Evolutionary conservation across 1,284 basidiomycete species (phyloP), one percentile per base, ranked within the genome.

Genomic region (Tetrapyrgos nigripes): DNA sequence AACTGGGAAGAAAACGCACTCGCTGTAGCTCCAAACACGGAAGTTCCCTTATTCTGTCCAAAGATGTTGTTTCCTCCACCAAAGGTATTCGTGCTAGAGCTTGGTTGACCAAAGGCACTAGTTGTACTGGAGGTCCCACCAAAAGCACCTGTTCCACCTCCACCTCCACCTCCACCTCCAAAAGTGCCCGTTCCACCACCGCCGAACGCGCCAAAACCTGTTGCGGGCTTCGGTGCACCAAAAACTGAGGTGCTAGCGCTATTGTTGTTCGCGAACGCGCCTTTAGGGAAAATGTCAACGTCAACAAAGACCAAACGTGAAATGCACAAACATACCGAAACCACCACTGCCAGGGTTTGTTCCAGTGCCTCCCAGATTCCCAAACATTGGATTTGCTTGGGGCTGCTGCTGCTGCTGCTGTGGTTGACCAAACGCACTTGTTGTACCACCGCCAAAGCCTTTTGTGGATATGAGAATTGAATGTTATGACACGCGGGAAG

Each of bases 331-430:
- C 83, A 64, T 68, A 90, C 90, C 87, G 74, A 92, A 92, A 59
- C 80, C 80, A 57, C 83, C 68, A 26, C 77, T 70, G 13, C 76
- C 66, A 13, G 73, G 69, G 54, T 71, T 73, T 50, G 76, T 67
- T 50, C 68, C 75, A 26, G 73, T 70, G 33, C 74, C 75, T 50
- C 75, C 77, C 52, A 87, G 68, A 65, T 81, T 83, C 58, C 90
- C 90, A 71, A 92, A 92, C 87, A 92, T 91, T 45, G 92, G 88
- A 64, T 93, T 93, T 2, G 84, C 81, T 68, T 87, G 87, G 50
- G 87, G 85, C n/a, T n/a, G n/a, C n/a, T n/a, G n/a, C 65, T 82
- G 82, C 66, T 85, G 85, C 64, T 79, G 83, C 59, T 78, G 78
- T 62, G 73, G 68, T 67, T 82, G 78, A 56, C 79, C 79, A 75